Base-by-base conservation (phyloP, 805 yeast genomes). In the Saccharomycopsis schoenii region DNA sequence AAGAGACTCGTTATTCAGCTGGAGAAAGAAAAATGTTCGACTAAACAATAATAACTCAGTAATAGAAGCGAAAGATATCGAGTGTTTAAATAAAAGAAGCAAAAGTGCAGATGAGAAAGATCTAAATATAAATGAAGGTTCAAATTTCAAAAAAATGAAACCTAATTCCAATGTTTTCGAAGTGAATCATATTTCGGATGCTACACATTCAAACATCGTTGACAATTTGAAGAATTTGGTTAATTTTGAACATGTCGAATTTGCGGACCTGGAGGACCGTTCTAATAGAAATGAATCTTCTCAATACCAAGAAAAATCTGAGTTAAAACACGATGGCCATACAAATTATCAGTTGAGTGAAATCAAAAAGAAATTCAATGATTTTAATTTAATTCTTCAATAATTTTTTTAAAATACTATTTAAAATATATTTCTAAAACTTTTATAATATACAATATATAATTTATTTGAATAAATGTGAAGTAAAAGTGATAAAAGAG, bases 101-200 rank as follows among this genome's bases (percentile, higher is more conserved):
- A 47, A 57, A 24, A 60, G 55, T 50, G 36, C 58, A 69, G 71
- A 58, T 73, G 69, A 60, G 70, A 69, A 67, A 78, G 77, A 40
- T 76, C 71, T 67, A 78, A 72, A 64, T 81, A 12, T 24, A 12
- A n/a, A 24, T 41, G 37, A 14, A 15, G 41, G 37, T 19, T 29
- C 58, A 41, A 41, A n/a, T 29, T 15, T 56, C 5, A 43, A 56
- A 11, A 56, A 42, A 41, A 9, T 56, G 6, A 43, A 56, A 41
- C 8, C 52, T 19, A 70, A 64, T 80, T 76, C 52, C 15, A 52
- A 52, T 11, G 56, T 8, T 2, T 17, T 34, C 14, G 56, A 36
- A 2, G 14, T 21, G 6, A 34, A 29, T 34, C 12, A 39, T 17
- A 34, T 29, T n/a, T 52, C 41, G 10, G 40, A 8, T 52, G 19